Conservation (phyloP, 495 filamentous ascomycete species). For the Halenospora varia region DNA sequence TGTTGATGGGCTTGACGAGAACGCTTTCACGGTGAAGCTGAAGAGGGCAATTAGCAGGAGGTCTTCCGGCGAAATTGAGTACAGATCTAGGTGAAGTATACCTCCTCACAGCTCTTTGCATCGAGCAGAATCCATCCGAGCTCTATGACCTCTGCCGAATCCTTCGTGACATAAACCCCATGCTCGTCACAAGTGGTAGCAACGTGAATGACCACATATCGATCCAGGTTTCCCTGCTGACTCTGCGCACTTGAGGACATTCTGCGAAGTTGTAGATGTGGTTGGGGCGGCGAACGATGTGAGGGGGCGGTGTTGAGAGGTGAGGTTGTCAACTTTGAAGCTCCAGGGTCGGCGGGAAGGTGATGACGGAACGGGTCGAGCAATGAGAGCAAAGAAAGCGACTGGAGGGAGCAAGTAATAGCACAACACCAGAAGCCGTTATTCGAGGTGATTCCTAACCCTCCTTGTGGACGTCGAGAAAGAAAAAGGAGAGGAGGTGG, state of each 20-base stretch:
- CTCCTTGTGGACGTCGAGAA: slow-evolving; percentile 4
- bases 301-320: not conserved
- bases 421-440: not conserved
- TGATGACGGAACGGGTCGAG: slow-evolving; percentile 30
- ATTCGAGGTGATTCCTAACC: not conserved
- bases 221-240: slow-evolving; percentile 66
- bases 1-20: slow-evolving; percentile 96
- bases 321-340: slow-evolving; percentile 14
- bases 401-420: not conserved
- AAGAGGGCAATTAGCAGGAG: slow-evolving; percentile 14
- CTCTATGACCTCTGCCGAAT: slow-evolving; percentile 98
- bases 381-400: slow-evolving; percentile 15
- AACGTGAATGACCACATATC: slow-evolving; percentile 96
- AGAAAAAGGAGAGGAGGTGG: slow-evolving; percentile 9
- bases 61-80: not conserved
- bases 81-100: slow-evolving; percentile 37
- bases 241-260: slow-evolving; percentile 23
- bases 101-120: slow-evolving; percentile 87
- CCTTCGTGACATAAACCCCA: slow-evolving; percentile 98
- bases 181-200: slow-evolving; percentile 99
- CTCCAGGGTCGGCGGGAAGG: slow-evolving; percentile 11
- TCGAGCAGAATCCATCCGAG: slow-evolving; percentile 96
- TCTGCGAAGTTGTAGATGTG: not conserved
- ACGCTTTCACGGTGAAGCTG: slow-evolving; percentile 93
- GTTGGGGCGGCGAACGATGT: not conserved